These are phyloP conservation scores for Rhynchospora pubera DNA, from an alignment of 176 grass and related monocot species.

Conservation along the genomic window DNA sequence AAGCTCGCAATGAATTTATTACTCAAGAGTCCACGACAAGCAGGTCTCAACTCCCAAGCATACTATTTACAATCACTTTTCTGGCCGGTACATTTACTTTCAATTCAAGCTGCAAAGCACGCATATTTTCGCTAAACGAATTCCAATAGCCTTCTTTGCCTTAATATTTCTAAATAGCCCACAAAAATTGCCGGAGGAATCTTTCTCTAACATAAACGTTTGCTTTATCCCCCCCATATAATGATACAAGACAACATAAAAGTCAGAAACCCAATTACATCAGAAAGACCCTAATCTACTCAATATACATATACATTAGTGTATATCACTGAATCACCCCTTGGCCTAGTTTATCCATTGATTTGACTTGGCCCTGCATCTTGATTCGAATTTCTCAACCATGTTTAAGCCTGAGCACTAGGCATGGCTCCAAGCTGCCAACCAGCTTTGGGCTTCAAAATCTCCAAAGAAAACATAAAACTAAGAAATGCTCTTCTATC, in stretches of 20 bases:
- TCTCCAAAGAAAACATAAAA: conserved; percentile 4
- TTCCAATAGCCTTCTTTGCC: not conserved
- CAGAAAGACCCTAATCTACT: conserved; percentile 9
- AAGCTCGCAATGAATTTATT: too few relatives aligned
- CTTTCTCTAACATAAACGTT: not conserved
- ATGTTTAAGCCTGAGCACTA: not conserved
- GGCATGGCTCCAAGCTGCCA: not conserved
- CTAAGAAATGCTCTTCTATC: conserved; percentile 24
- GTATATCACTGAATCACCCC: conserved; percentile 9
- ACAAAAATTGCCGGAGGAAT: not conserved
- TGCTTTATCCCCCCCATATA: not conserved
- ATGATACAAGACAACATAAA: conserved; percentile 13
- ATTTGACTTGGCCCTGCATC: not conserved
- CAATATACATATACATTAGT: conserved; percentile 14
- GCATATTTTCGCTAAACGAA: not conserved
- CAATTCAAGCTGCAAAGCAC: not conserved
- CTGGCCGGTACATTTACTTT: too few relatives aligned
- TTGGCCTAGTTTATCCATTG: not conserved
- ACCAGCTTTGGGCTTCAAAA: not conserved
- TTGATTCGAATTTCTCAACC: not conserved
- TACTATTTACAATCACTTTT: too few relatives aligned
- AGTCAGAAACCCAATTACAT: conserved; percentile 15
- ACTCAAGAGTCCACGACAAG: too few relatives aligned
- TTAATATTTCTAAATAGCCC: not conserved
- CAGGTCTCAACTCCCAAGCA: too few relatives aligned